A percentile compares a stretch with the other conserved stretches of the same genome.
phyloP scores from a whole-genome alignment of 2,329 filamentous ascomycete species.

The Penicillium sp. region DNA sequence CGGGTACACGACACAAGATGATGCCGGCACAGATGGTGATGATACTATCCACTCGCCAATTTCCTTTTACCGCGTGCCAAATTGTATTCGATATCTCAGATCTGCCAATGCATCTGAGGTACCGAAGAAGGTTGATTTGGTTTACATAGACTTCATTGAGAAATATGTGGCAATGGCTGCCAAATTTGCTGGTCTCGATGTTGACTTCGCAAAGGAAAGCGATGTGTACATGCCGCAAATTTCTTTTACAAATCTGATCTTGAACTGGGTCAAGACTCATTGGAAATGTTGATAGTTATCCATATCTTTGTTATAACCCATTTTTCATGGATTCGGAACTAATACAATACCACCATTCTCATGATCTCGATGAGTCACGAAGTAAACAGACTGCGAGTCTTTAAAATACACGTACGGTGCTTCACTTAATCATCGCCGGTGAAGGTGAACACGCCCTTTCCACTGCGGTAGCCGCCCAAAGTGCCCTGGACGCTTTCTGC shows the following conservation, averaged over 20 bases:
- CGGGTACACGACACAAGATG: constrained; percentile 89
- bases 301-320: background rate
- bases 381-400: background rate
- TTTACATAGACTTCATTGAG: constrained; percentile 90
- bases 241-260: constrained; percentile 58
- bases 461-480: constrained; percentile 76
- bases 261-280: constrained; percentile 58
- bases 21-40: constrained; percentile 79
- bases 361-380: background rate
- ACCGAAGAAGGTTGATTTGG: constrained; percentile 76
- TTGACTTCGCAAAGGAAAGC: constrained; percentile 51
- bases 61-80: constrained; percentile 74
- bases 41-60: constrained; percentile 80
- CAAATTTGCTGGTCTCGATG: constrained; percentile 56
- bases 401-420: background rate
- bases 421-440: constrained; percentile 43
- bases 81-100: constrained; percentile 74
- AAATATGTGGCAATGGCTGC: constrained; percentile 76
- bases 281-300: constrained; percentile 46
- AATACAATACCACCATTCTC: background rate
- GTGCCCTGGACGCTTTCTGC: constrained; percentile 77
- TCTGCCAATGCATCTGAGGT: constrained; percentile 39
- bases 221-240: constrained; percentile 53
- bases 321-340: background rate
- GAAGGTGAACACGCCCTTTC: constrained; percentile 90